Evolutionary conservation across 768 basidiomycete genomes (phyloP), one percentile per base, ranked within the genome.

Genomic region (Mycena vulgaris): DNA sequence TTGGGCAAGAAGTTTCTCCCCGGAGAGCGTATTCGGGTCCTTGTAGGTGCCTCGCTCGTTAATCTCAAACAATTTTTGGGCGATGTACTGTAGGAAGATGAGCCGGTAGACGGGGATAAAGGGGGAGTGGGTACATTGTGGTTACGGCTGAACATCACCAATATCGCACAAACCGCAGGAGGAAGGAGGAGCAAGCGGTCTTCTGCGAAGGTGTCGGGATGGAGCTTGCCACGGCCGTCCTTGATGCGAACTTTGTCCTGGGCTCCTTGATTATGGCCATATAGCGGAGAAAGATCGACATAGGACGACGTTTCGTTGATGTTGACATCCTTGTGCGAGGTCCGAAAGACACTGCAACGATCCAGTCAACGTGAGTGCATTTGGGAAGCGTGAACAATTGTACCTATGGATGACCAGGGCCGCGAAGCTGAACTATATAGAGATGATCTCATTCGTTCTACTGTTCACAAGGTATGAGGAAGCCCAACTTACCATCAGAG

Each of bases 241-340:
- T 72, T 68, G 69, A 63, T 66, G 31, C 89, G 83, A 66, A 92
- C 84, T 76, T 85, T 82, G 72, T 92, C 80, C 76, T 92, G 90
- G 21, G 82, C 87, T 19, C 79, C 83, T 72, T 92, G 87, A 72
- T 89, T 88, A 67, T 92, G 88, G 0, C 95, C 95, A 75, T 97
- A 97, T 30, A 97, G 81, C 3, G 94, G 93, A 4, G 90, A 89
- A 2, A 97, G 86, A 75, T 97, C 95, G 59, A 96, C 90, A 75
- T 97, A 97, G 16, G 93, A 92, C 0, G 93, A 93, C 2, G 95
- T 95, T 77, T 95, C 88, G 80, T 97, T 97, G 74, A 94, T 90
- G 75, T 86, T 87, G 19, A 85, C 83, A 56, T 93, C 83, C 14
- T 33, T 23, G 45, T 70, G 69, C 3, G 71, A 73, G 3, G 95